Base-by-base conservation (phyloP, 495 filamentous ascomycete genomes). In the Xylaria castorea region DNA sequence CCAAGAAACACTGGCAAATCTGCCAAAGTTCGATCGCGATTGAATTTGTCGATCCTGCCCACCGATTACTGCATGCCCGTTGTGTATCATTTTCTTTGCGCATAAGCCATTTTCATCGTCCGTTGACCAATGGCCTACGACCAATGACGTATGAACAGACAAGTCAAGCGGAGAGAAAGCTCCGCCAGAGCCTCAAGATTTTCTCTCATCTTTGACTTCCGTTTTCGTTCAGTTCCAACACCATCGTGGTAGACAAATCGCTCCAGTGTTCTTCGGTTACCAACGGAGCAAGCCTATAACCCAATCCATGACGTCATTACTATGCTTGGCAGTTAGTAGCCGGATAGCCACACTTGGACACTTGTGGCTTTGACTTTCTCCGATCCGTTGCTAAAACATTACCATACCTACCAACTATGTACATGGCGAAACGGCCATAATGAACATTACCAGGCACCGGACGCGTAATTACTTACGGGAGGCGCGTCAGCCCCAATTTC, bases 131-230 rank as follows among this genome's bases (percentile, higher is more conserved):
- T 58, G 32, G 42, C 27, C 12, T 1, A 34, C 6, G 20, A 27
- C 11, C 27, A 64, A 55, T 51, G 42, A 64, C 46, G 60, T 68
- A 55, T 1, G 34, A 22, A 27, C 1, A 9, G 14, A 16, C 7
- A 25, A 4, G 2, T 18, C 22, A 9, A 22, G 50, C 68, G 68
- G 68, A 70, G 42, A 32, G n/a, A 50, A 61, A 32, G 68, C 55
- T 70, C 68, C 68, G 68, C 22, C 12, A 40, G 55, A 70, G 68
- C 68, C 68, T 70, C 68, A 68, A 68, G 27, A 22, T 44, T 2
- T 34, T 22, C n/a, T 25, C 36, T 1, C 20, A 62, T n/a, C 12
- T 25, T 40, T 18, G 38, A 64, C 62, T 48, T 48, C 62, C 42
- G 27, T 51, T 66, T 66, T 38, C 27, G 8, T 32, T 46, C 64